Evolutionary conservation across 2,329 filamentous ascomycete genomes (phyloP), one percentile per base, ranked within the genome.

Genomic region (Teratosphaeria epicoccoides): DNA sequence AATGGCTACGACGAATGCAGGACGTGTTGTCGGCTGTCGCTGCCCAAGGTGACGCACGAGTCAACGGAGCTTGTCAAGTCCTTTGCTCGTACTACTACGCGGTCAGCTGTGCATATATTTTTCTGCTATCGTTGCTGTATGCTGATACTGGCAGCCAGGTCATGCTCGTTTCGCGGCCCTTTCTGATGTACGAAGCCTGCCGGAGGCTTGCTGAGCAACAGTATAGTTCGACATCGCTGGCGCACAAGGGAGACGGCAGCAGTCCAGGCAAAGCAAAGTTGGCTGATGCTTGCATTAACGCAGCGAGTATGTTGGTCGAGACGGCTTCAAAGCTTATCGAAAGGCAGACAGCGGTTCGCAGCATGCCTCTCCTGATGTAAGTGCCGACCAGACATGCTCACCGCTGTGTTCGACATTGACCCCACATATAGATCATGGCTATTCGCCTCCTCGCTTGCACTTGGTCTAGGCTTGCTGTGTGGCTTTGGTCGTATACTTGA

Each of bases 41-140:
- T 14, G 25, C 10, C 25, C 23, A 46, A 17, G 44, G 25, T 24
- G 44, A 46, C 4, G 23, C 44, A 46, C 23, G n/a, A n/a, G 67
- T 67, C 6, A 59, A 76, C 6, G 73, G 73, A 2, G 71, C 74
- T 4, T 74, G 73, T n/a, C 75, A 76, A 43, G 69, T 74, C 1
- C 68, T 77, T 12, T 72, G 72, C 26, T 70, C 75, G 2, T 78
- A 78, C 52, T 77, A 77, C 58, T 78, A 76, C 65, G 75, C 73
- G 1, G 77, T 78, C 14, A 40, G 33, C 20, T 17, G 20, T 17
- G 17, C 14, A 4, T 7, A 40, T 9, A 17, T 14, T 7, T 7
- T 6, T 17, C 33, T 17, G 33, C 5, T 6, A 7, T 17, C 7
- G 14, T 17, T 20, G 33, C 14, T 40, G 6, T n/a, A 40, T 40